Conservation (phyloP, 768 basidiomycete genomes). For the Agrocybe praecox region DNA sequence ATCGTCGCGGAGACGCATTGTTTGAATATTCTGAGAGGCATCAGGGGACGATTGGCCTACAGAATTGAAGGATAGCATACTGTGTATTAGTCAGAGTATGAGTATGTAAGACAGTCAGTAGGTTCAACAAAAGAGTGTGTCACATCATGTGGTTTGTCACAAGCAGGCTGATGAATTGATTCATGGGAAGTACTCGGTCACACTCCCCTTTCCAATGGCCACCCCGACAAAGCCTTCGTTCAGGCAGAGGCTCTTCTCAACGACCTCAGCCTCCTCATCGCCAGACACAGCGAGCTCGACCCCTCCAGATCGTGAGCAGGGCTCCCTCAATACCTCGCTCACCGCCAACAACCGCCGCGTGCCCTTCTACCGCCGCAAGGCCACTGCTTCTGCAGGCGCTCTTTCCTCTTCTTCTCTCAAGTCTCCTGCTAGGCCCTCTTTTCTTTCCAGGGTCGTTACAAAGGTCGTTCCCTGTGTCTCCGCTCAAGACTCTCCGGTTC, state of each 20-base stretch:
- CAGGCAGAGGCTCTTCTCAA: constrained; percentile 34
- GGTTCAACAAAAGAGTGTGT: constrained; percentile 12
- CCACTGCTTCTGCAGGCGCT: constrained; percentile 34
- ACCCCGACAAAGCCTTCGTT: constrained; percentile 28
- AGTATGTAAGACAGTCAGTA: constrained; percentile 35
- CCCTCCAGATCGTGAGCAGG: constrained; percentile 33
- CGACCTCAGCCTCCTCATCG: constrained; percentile 15
- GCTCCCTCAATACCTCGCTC: constrained; percentile 41
- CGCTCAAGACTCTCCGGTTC: constrained; percentile 42
- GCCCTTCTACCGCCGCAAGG: constrained; percentile 48
- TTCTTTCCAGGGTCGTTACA: constrained; percentile 64
- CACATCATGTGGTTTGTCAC: constrained; percentile 15
- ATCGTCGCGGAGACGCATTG: constrained; percentile 69
- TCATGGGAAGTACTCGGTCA: too few species aligned
- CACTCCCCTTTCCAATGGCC: constrained; percentile 6
- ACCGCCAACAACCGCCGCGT: constrained; percentile 37
- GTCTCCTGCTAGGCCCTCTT: constrained; percentile 46
- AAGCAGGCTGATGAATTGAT: constrained; percentile 3
- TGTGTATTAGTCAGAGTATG: constrained; percentile 53
- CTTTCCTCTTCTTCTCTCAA: constrained; percentile 38
- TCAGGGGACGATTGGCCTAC: constrained; percentile 26
- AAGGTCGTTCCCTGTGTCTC: constrained; percentile 71
- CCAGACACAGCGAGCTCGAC: background rate
- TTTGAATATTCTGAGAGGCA: constrained; percentile 32
- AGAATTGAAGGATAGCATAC: constrained; percentile 41